These are phyloP conservation scores for Candida caryicola DNA, from an alignment of 805 yeast species.

Conservation along the genomic window DNA sequence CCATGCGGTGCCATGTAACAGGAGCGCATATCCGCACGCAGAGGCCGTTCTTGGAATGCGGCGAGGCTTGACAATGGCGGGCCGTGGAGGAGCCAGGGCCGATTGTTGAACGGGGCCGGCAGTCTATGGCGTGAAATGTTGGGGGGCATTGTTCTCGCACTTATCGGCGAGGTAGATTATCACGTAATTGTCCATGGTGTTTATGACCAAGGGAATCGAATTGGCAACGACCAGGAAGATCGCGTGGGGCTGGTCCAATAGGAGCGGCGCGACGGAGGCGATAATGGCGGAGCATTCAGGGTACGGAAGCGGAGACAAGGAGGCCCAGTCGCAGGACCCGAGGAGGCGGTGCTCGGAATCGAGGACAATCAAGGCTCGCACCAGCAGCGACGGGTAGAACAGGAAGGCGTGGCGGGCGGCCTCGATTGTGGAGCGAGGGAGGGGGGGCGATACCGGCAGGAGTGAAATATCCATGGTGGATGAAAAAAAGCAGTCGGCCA, in stretches of 20 bases:
- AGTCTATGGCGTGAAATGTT: no score
- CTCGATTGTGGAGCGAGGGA: slow-evolving; percentile 3
- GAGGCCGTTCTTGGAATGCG: background rate
- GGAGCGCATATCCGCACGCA: background rate
- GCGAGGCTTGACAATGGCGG: background rate
- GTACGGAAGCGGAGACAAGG: background rate
- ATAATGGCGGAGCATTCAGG: background rate
- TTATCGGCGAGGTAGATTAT: background rate
- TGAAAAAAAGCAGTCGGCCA: no score
- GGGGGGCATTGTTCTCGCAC: background rate
- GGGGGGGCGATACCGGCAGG: slow-evolving; percentile 4
- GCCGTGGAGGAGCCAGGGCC: background rate
- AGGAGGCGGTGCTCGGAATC: background rate
- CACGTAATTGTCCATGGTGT: background rate
- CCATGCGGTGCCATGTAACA: background rate
- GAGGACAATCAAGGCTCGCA: background rate
- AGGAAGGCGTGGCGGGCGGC: background rate
- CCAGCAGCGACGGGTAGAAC: background rate
- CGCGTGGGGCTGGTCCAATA: background rate
- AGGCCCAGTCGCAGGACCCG: background rate
- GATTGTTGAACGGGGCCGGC: no score
- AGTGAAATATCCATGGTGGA: no score
- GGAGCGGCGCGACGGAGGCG: background rate
- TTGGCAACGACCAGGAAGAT: background rate
- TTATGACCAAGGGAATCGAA: background rate